Evolutionary conservation across 768 basidiomycete species (phyloP).

Genomic region (Leccinum arenicola): DNA sequence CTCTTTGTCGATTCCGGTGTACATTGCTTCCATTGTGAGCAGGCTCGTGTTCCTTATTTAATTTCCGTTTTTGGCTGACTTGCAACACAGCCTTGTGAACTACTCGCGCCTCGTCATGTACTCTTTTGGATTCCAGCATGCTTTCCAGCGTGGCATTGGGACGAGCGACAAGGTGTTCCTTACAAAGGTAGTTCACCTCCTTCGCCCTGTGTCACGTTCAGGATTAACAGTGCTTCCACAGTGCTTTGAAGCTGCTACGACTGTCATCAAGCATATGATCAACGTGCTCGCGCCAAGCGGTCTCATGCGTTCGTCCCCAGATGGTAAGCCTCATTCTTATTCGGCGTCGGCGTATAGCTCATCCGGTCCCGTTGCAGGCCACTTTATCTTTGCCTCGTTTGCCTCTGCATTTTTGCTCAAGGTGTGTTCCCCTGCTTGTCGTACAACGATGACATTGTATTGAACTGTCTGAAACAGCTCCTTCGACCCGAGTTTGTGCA

Average conservation of each 20-base stretch:
- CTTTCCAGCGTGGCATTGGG: conserved; percentile 67
- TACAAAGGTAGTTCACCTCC: conserved; percentile 45
- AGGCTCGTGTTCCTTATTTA: background rate
- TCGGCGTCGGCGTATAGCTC: background rate
- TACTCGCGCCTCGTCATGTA: conserved; percentile 85
- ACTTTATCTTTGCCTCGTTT: conserved; percentile 78
- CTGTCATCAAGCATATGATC: conserved; percentile 63
- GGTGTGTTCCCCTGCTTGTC: conserved; percentile 35
- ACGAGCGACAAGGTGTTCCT: conserved; percentile 64
- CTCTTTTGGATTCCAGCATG: conserved; percentile 84
- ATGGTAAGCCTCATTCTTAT: conserved; percentile 45
- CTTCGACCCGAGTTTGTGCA: conserved; percentile 72
- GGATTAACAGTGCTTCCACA: background rate
- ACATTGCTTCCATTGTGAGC: conserved; percentile 72
- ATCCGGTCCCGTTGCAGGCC: conserved; percentile 39
- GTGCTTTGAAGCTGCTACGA: conserved; percentile 71
- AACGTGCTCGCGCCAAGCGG: conserved; percentile 65
- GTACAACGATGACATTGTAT: background rate
- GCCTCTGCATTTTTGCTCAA: conserved; percentile 83
- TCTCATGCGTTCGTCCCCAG: conserved; percentile 76
- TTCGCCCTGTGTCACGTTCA: background rate
- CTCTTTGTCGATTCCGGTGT: conserved; percentile 57
- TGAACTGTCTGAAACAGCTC: conserved; percentile 39
- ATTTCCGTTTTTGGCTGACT: conserved; percentile 10
- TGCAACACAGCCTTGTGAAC: conserved; percentile 53